These are phyloP conservation scores for Skeletonema potamos DNA, from an alignment of 108 stramenopile genomes.

Conservation along the genomic window DNA sequence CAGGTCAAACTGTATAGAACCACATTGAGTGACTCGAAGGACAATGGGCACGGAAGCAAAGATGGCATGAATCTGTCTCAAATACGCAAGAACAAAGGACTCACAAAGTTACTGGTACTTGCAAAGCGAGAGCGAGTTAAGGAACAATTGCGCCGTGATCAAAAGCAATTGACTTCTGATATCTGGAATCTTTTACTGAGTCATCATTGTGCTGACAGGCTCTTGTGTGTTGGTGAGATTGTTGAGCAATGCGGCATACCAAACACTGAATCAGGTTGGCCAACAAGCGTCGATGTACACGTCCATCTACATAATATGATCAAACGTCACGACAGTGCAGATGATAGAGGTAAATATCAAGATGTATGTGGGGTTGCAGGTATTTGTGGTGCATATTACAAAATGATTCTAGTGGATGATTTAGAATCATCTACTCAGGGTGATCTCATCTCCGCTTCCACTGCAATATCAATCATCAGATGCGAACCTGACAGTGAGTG, in stretches of 20 bases:
- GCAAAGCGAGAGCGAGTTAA: slow-evolving; percentile 63
- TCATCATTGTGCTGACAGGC: not conserved
- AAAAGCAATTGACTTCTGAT: slow-evolving; percentile 12
- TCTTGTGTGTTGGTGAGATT: slow-evolving; percentile 19
- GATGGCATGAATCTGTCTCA: slow-evolving; percentile 41
- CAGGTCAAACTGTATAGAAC: slow-evolving; percentile 57
- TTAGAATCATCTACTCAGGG: not conserved
- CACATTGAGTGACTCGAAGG: slow-evolving; percentile 3
- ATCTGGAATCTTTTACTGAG: slow-evolving; percentile 20
- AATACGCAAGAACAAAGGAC: slow-evolving; percentile 51
- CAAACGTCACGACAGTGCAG: not conserved
- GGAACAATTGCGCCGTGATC: slow-evolving; percentile 25
- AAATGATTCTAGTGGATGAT: not conserved
- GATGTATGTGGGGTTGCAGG: slow-evolving; percentile 27
- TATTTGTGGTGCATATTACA: slow-evolving; percentile 7
- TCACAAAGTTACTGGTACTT: slow-evolving; percentile 64
- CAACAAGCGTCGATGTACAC: slow-evolving; percentile 32
- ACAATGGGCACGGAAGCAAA: not conserved
- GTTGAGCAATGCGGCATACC: slow-evolving; percentile 21
- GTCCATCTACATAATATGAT: slow-evolving; percentile 40
- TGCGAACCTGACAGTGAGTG: not conserved
- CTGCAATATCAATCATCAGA: not conserved
- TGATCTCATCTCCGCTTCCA: not conserved
- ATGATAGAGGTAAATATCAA: not conserved
- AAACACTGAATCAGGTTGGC: slow-evolving; percentile 14